Percentiles rank a stretch among this genome's conserved stretches.
phyloP scores from a whole-genome alignment of 1,284 basidiomycete species.

The Puccinia polysora region DNA sequence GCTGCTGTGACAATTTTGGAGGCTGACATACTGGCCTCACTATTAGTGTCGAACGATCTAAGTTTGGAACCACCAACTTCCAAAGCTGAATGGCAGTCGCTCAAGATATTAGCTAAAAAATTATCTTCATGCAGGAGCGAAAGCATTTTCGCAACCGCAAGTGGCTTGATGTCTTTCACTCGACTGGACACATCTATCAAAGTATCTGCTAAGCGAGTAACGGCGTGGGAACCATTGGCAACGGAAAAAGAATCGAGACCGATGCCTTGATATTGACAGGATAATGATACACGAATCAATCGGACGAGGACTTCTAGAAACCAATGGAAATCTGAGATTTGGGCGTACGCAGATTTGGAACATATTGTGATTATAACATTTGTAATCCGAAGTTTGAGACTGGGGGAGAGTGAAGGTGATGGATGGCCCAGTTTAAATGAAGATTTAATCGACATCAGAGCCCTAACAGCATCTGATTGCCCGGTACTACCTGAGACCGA shows the following conservation, averaged over 20 bases:
- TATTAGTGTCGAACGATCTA: slow-evolving; percentile 61
- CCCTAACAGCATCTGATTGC: slow-evolving; percentile 63
- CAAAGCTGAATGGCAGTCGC: slow-evolving; percentile 46
- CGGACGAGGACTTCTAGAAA: slow-evolving; percentile 88
- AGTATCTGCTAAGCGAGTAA: slow-evolving; percentile 66
- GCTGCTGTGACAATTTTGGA: slow-evolving; percentile 79
- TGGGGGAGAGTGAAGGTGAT: slow-evolving; percentile 52
- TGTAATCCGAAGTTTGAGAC: slow-evolving; percentile 73
- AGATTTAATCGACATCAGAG: slow-evolving; percentile 48
- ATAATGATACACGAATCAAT: slow-evolving; percentile 65
- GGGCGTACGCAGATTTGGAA: slow-evolving; percentile 73
- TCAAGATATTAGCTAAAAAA: slow-evolving; percentile 56
- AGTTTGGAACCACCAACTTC: not conserved
- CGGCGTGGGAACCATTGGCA: slow-evolving; percentile 11
- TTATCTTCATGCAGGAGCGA: slow-evolving; percentile 71
- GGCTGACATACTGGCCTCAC: slow-evolving; percentile 54
- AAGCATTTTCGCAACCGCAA: slow-evolving; percentile 74
- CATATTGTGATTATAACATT: slow-evolving; percentile 77
- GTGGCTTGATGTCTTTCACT: slow-evolving; percentile 69
- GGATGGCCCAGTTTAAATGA: slow-evolving; percentile 43
- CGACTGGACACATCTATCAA: slow-evolving; percentile 80
- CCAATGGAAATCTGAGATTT: slow-evolving; percentile 92
- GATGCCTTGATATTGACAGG: slow-evolving; percentile 37
- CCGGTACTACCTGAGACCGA: slow-evolving; percentile 78
- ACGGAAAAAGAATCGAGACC: not conserved